Base-by-base conservation (phyloP, 306 rosid species). In the Acacia acuminata region DNA sequence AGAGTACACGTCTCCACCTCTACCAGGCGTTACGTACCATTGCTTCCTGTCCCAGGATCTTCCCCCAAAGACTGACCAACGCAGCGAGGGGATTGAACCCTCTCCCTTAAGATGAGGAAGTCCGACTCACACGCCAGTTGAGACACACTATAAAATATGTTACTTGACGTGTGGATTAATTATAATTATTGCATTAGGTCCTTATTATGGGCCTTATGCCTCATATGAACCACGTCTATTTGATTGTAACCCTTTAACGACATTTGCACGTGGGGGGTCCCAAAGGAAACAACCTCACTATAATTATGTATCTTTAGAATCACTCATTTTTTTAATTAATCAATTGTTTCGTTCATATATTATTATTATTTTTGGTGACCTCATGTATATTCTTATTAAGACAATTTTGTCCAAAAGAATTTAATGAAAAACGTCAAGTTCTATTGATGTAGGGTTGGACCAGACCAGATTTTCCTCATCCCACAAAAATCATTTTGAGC, bases 241-340 rank as follows among this genome's bases (percentile, higher is more conserved):
- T 72, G 84, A 79, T 81, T 15, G 32, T 71, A 87, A 87, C 66
- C 89, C 82, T 87, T 76, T 30, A 77, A 81, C 65, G 19, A 82
- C 84, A 76, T 71, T 76, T 44, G 30, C 88, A 88, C 82, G 82
- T 82, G 68, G 68, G 67, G 27, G 67, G 34, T 16, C 25, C 65
- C 65, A 1, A 8, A 58, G 65, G 30, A 60, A 22, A 24, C 67
- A 24, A 24, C 67, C 34, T 13, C 40, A 3, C 67, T 3, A 36
- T 24, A 12, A 24, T 10, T 24, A 24, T 10, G 27, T 16, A 65
- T 34, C 22, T 65, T 32, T 34, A 65, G 12, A 2, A 30, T 16
- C 40, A 15, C 22, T 15, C 20, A 1, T 61, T 7, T 65, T 65
- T 8, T 16, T 1, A 14, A 14, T 32, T 60, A 61, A 61, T 61